Evolutionary conservation across 768 basidiomycete species (phyloP).

Genomic region (Lactarius deliciosus): DNA sequence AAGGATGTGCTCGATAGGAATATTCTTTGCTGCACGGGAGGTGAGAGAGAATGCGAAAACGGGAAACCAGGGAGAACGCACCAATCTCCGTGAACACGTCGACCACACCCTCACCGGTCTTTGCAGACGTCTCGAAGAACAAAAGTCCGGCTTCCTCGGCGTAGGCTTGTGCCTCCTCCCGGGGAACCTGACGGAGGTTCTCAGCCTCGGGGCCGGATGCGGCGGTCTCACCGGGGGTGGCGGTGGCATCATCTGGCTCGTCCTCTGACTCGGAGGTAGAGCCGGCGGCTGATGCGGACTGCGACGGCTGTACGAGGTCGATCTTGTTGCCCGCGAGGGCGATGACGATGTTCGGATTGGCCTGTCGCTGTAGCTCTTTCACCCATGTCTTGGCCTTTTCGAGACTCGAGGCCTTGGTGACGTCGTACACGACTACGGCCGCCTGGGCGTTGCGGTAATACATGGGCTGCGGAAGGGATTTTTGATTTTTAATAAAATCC

Average conservation of each 20-base stretch:
- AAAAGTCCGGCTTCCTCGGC: slow-evolving; percentile 91
- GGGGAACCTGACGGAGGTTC: slow-evolving; percentile 82
- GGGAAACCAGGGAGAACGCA: slow-evolving; percentile 38
- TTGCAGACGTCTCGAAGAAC: slow-evolving; percentile 98
- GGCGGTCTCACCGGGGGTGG: slow-evolving; percentile 70
- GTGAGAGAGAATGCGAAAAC: neutral
- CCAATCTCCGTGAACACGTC: slow-evolving; percentile 99
- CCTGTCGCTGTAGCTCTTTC: slow-evolving; percentile 97
- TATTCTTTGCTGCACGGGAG: slow-evolving; percentile 63
- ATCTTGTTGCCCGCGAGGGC: slow-evolving; percentile 98
- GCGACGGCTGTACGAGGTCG: slow-evolving; percentile 74
- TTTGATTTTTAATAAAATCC: neutral
- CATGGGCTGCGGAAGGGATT: slow-evolving; percentile 68
- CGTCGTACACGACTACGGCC: slow-evolving; percentile 97
- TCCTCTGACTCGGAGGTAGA: slow-evolving; percentile 70
- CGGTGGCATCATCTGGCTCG: slow-evolving; percentile 90
- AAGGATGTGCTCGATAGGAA: slow-evolving; percentile 91
- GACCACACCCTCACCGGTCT: slow-evolving; percentile 92
- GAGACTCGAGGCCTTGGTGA: slow-evolving; percentile 92
- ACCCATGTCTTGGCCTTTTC: slow-evolving; percentile 99
- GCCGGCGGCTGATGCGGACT: slow-evolving; percentile 48
- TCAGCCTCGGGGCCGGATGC: slow-evolving; percentile 60
- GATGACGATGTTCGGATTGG: slow-evolving; percentile 98
- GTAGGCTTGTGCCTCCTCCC: slow-evolving; percentile 95
- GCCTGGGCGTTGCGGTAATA: slow-evolving; percentile 98